Conservation (phyloP, 768 basidiomycete genomes). For the Xerocomus brunneocitrinus region DNA sequence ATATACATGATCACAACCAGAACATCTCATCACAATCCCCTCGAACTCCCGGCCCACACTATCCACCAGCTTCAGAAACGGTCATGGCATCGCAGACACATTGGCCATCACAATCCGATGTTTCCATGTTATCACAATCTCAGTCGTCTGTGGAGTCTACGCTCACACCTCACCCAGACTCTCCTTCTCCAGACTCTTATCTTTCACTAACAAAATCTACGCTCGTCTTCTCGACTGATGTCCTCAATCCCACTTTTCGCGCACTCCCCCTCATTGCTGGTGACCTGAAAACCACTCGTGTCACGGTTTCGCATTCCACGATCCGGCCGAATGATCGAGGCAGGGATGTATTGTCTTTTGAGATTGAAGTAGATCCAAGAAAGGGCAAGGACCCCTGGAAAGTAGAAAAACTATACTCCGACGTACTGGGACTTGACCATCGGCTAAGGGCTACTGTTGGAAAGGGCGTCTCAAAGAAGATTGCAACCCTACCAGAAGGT, state of each 20-base stretch:
- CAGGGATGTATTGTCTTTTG: constrained; percentile 88
- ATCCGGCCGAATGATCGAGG: constrained; percentile 87
- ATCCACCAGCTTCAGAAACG: constrained; percentile 11
- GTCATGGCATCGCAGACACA: constrained; percentile 18
- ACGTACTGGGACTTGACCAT: constrained; percentile 84
- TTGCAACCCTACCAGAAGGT: constrained; percentile 81
- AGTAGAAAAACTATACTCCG: constrained; percentile 92
- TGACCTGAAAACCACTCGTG: constrained; percentile 69
- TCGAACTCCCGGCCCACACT: constrained; percentile 16
- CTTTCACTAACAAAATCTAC: constrained; percentile 23
- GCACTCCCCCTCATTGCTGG: constrained; percentile 63
- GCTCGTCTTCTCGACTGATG: constrained; percentile 18
- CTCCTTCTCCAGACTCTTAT: constrained; percentile 29
- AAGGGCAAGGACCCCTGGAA: constrained; percentile 70
- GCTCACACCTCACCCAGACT: constrained; percentile 21
- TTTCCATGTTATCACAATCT: constrained; percentile 20
- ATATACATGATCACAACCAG: constrained; percentile 8
- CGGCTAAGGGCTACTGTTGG: constrained; percentile 56
- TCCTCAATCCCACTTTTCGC: constrained; percentile 50
- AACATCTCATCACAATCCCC: constrained; percentile 8
- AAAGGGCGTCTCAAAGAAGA: constrained; percentile 70
- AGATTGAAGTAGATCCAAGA: constrained; percentile 70
- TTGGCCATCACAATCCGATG: constrained; percentile 21
- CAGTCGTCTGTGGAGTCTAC: constrained; percentile 20
- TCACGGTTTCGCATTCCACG: constrained; percentile 73